Conservation (phyloP, 106 monocot genomes). For the Allium cepa region DNA sequence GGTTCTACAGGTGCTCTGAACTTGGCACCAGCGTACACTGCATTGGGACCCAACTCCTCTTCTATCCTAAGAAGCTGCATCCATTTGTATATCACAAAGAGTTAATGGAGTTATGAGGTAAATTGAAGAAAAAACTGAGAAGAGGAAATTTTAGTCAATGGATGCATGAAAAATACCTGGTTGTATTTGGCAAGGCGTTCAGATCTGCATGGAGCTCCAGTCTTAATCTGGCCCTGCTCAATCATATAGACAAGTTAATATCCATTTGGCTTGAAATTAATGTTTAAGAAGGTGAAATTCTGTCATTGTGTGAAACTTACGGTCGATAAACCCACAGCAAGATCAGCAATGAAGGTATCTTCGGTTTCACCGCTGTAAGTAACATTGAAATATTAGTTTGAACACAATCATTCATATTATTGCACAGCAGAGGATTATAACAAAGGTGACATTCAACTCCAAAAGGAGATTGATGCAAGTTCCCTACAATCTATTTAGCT, state of each 20-base stretch:
- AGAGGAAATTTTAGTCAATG: background rate
- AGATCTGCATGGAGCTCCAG: constrained; percentile 77
- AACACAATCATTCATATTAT: background rate
- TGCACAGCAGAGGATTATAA: too few relatives aligned
- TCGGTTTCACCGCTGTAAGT: constrained; percentile 90
- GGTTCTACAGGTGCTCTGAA: constrained; percentile 87
- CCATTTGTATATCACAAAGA: background rate
- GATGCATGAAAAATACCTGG: constrained; percentile 30
- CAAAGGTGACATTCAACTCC: too few relatives aligned
- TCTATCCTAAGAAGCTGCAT: constrained; percentile 91
- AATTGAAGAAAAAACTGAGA: background rate
- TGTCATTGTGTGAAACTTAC: constrained; percentile 24
- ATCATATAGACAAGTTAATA: background rate
- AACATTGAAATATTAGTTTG: background rate
- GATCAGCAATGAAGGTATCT: constrained; percentile 98
- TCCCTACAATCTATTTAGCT: too few relatives aligned
- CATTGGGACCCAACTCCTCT: constrained; percentile 80
- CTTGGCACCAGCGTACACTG: constrained; percentile 87
- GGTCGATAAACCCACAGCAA: constrained; percentile 86
- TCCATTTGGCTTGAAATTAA: too few relatives aligned
- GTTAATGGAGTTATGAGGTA: constrained; percentile 18
- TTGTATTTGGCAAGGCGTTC: constrained; percentile 81
- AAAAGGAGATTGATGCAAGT: too few relatives aligned
- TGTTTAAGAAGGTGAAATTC: too few relatives aligned
- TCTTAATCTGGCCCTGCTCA: constrained; percentile 75